phyloP scores from a whole-genome alignment of 1,139 yeast genomes.

The Hemisphaericaspora xylanilytica region DNA sequence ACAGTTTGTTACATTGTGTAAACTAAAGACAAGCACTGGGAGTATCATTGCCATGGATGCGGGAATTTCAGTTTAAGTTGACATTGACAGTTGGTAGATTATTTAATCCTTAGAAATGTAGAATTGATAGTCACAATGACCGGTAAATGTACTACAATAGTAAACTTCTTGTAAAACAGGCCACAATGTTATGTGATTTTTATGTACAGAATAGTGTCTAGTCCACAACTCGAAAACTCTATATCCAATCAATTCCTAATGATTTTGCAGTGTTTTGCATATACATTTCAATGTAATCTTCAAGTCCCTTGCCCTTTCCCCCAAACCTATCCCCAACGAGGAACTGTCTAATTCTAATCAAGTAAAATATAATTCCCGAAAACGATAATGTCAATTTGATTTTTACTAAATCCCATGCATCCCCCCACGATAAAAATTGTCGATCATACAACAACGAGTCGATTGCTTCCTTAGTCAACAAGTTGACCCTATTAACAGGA shows the following conservation, averaged over 20 bases:
- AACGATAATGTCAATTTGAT: constrained; percentile 38
- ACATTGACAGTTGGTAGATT: too few species aligned
- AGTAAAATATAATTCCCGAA: constrained; percentile 43
- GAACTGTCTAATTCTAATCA: constrained; percentile 40
- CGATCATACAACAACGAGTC: constrained; percentile 19
- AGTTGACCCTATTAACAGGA: constrained; percentile 68
- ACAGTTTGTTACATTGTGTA: constrained; percentile 28
- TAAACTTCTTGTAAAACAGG: too few species aligned
- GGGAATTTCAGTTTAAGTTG: constrained; percentile 16
- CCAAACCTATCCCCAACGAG: constrained; percentile 32
- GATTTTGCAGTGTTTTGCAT: constrained; percentile 42
- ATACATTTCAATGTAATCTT: constrained; percentile 46
- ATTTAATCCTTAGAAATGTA: too few species aligned
- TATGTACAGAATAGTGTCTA: too few species aligned
- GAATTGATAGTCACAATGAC: too few species aligned
- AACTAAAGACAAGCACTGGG: constrained; percentile 31
- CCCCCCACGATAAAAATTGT: constrained; percentile 18
- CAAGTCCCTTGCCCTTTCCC: constrained; percentile 39
- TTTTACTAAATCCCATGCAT: constrained; percentile 26
- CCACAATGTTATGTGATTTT: too few species aligned
- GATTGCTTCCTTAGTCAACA: constrained; percentile 57
- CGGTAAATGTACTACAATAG: too few species aligned
- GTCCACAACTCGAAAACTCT: too few species aligned
- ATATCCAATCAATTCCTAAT: constrained; percentile 37
- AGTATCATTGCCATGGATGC: constrained; percentile 29